Conservation (phyloP, 495 filamentous ascomycete genomes). For the Penicillium odoratum region DNA sequence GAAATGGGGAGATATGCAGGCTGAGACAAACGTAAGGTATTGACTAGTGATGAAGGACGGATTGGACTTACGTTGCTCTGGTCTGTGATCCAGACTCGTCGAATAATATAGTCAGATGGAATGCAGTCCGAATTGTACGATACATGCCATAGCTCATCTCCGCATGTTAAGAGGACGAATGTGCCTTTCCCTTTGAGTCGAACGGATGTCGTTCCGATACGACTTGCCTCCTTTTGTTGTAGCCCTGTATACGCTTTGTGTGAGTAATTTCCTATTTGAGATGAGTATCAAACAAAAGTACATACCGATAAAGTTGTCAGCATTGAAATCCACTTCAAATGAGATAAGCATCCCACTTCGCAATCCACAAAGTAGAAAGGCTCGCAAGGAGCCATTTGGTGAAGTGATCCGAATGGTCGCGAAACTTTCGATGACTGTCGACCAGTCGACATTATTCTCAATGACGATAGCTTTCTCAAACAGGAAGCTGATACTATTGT, state of each 20-base stretch:
- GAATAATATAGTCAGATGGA: conserved; percentile 27
- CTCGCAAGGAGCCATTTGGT: conserved; percentile 9
- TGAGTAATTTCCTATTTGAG: not conserved
- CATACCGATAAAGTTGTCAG: conserved; percentile 29
- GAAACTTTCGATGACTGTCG: conserved; percentile 42
- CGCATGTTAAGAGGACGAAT: conserved; percentile 39
- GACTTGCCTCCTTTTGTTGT: conserved; percentile 26
- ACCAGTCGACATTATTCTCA: conserved; percentile 30
- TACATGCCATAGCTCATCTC: conserved; percentile 42
- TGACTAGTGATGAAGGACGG: not conserved
- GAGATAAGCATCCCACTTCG: conserved; percentile 45
- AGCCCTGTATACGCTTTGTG: conserved; percentile 25
- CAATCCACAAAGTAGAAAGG: conserved; percentile 43
- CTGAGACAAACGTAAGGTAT: conserved; percentile 17
- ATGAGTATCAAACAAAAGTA: not conserved
- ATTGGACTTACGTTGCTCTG: conserved; percentile 41
- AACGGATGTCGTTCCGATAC: conserved; percentile 41
- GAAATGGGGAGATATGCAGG: conserved; percentile 41
- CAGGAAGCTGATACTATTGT: conserved; percentile 20
- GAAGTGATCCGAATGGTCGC: conserved; percentile 21
- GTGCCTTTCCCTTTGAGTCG: conserved; percentile 32
- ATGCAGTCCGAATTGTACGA: conserved; percentile 25
- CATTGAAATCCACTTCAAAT: conserved; percentile 28
- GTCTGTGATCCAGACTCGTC: conserved; percentile 46
- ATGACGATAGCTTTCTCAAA: conserved; percentile 14